phyloP scores from a whole-genome alignment of 306 rosid genomes.

The Phaseolus lunatus region DNA sequence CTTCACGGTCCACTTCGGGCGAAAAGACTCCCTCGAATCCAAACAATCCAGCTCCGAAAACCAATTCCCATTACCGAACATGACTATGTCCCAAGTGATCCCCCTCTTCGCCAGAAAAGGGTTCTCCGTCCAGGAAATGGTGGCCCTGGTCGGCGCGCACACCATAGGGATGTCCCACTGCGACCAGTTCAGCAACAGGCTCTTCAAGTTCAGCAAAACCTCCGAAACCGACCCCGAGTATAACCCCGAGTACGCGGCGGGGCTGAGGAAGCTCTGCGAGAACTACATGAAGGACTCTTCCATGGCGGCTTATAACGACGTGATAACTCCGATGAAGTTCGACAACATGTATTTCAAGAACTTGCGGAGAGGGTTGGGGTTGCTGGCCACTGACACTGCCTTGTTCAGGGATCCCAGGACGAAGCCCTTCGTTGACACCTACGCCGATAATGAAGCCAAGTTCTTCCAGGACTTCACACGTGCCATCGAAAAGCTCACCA shows the following conservation, averaged over 20 bases:
- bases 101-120: slow-evolving; percentile 39
- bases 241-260: slow-evolving; percentile 44
- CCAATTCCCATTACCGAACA: slow-evolving; percentile 42
- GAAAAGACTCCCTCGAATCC: slow-evolving; percentile 53
- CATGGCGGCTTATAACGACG: slow-evolving; percentile 60
- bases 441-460: slow-evolving; percentile 45
- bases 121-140: slow-evolving; percentile 52
- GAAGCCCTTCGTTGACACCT: slow-evolving; percentile 50
- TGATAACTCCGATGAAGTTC: slow-evolving; percentile 56
- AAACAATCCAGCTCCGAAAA: not conserved
- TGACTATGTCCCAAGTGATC: slow-evolving; percentile 44
- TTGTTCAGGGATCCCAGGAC: slow-evolving; percentile 46
- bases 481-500: slow-evolving; percentile 48
- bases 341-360: slow-evolving; percentile 54
- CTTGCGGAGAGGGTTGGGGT: slow-evolving; percentile 50
- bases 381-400: slow-evolving; percentile 48
- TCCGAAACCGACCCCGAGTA: slow-evolving; percentile 40
- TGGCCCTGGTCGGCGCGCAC: slow-evolving; percentile 54
- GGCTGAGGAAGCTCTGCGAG: slow-evolving; percentile 50
- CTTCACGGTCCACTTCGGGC: slow-evolving; percentile 43
- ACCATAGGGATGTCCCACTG: slow-evolving; percentile 65
- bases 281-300: slow-evolving; percentile 41
- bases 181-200: slow-evolving; percentile 48
- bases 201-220: slow-evolving; percentile 51
- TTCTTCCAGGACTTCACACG: slow-evolving; percentile 53